phyloP scores from a whole-genome alignment of 176 grass and related monocot genomes.

The Coix lacrymajobi region DNA sequence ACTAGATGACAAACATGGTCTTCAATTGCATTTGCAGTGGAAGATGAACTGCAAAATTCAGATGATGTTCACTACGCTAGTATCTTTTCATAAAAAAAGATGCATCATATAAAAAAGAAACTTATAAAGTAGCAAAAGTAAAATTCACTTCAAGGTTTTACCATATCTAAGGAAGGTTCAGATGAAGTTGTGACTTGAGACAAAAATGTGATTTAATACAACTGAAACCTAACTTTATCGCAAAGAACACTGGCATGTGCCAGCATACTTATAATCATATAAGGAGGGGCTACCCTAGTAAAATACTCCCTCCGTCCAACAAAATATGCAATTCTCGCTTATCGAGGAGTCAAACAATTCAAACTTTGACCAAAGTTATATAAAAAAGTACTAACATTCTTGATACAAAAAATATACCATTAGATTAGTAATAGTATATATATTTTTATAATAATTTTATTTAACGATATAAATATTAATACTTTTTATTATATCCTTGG shows the following conservation, averaged over 20 bases:
- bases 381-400: too few species aligned
- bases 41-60: not conserved
- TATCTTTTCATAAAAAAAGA: not conserved
- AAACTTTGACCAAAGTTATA: too few species aligned
- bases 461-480: too few species aligned
- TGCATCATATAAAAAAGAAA: not conserved
- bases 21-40: not conserved
- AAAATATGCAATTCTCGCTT: too few species aligned
- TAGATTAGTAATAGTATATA: too few species aligned
- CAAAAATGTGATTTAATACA: not conserved
- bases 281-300: not conserved
- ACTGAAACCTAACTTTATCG: not conserved
- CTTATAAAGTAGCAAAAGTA: not conserved
- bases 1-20: not conserved
- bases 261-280: not conserved
- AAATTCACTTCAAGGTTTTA: not conserved
- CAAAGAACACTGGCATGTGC: not conserved
- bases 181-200: not conserved
- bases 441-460: too few species aligned
- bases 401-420: too few species aligned
- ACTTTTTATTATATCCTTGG: too few species aligned
- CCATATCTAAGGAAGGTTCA: not conserved
- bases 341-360: too few species aligned
- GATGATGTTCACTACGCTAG: not conserved
- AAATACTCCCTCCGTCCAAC: too few species aligned